Evolutionary conservation across 345 rosid species (phyloP).

Genomic region (Hibiscus tridactylites): DNA sequence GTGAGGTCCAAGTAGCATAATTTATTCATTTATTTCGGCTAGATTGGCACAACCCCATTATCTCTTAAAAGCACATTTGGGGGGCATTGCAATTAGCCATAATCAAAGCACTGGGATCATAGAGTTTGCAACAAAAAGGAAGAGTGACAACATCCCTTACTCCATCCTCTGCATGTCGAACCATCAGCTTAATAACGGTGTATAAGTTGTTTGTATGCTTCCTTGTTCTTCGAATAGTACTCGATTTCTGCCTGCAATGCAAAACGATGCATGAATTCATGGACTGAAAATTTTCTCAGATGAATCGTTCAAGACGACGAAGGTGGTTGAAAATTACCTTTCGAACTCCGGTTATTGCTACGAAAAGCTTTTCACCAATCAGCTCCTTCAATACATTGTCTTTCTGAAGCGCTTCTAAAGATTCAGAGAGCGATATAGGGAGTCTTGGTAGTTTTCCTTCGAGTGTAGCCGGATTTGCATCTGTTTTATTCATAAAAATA

Average conservation of each 20-base stretch:
- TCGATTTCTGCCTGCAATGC: slow-evolving; percentile 37
- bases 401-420: slow-evolving; percentile 59
- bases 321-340: slow-evolving; percentile 43
- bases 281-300: not conserved
- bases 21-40: too few species aligned
- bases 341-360: slow-evolving; percentile 69
- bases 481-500: slow-evolving; percentile 26
- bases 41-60: too few species aligned
- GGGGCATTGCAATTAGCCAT: too few species aligned
- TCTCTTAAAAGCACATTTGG: too few species aligned
- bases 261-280: not conserved
- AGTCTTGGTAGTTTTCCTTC: slow-evolving; percentile 49
- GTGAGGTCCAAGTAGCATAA: too few species aligned
- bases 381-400: slow-evolving; percentile 47
- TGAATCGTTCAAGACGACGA: not conserved
- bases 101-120: not conserved
- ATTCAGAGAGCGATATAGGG: slow-evolving; percentile 63
- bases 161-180: not conserved
- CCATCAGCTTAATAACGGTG: slow-evolving; percentile 46
- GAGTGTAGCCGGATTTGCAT: slow-evolving; percentile 50
- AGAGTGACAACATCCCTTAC: not conserved
- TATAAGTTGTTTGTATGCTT: slow-evolving; percentile 73
- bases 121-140: not conserved
- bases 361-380: slow-evolving; percentile 66
- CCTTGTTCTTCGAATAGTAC: slow-evolving; percentile 44